phyloP scores from a whole-genome alignment of 2,329 filamentous ascomycete species.

The Ophiocordyceps unilateralis region DNA sequence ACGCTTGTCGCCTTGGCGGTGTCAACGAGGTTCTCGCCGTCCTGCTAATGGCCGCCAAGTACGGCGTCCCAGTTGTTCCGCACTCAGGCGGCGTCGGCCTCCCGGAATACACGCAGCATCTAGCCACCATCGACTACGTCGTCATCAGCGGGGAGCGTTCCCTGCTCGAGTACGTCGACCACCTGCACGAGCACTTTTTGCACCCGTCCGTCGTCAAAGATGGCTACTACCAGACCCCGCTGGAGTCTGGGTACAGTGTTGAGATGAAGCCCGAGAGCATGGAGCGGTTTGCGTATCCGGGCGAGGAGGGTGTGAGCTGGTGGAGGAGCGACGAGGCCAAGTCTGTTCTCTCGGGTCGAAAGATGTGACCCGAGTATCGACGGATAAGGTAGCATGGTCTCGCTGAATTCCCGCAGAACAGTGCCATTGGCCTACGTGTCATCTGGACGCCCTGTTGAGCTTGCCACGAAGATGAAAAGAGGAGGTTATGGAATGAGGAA shows the following conservation, averaged over 20 bases:
- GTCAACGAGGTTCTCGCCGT: constrained; percentile 90
- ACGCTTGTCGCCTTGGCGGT: constrained; percentile 76
- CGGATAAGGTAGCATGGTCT: too few species aligned
- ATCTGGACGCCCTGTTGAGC: too few species aligned
- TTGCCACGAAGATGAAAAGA: too few species aligned
- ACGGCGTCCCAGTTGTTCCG: constrained; percentile 66
- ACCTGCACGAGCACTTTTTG: constrained; percentile 84
- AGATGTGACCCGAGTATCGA: constrained; percentile 19
- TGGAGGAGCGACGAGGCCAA: constrained; percentile 71
- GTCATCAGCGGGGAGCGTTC: constrained; percentile 66
- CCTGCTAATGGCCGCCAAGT: constrained; percentile 67
- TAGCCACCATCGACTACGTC: constrained; percentile 86
- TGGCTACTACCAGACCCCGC: constrained; percentile 77
- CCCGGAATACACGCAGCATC: constrained; percentile 85
- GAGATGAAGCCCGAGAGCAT: constrained; percentile 87
- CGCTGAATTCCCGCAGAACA: too few species aligned
- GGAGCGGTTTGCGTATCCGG: constrained; percentile 62
- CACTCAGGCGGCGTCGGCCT: constrained; percentile 81
- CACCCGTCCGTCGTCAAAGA: constrained; percentile 66
- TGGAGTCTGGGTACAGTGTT: constrained; percentile 71
- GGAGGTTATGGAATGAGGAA: too few species aligned
- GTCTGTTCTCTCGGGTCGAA: constrained; percentile 48
- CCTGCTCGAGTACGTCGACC: constrained; percentile 81
- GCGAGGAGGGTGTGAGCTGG: constrained; percentile 64
- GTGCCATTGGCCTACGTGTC: too few species aligned